phyloP scores from a whole-genome alignment of 345 rosid species.

The Aurinia saxatilis region DNA sequence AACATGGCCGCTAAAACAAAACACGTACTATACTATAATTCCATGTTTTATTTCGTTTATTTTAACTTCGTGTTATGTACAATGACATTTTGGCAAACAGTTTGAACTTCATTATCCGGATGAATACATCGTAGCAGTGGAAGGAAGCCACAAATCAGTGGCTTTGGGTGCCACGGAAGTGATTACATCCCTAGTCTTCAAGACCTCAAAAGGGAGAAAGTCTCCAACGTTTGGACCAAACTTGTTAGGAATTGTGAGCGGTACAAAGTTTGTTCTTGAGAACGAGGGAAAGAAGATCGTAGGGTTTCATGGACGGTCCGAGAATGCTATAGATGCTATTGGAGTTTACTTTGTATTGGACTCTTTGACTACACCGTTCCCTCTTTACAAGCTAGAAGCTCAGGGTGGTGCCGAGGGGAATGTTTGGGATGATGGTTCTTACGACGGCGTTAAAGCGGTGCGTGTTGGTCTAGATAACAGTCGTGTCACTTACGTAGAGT shows the following conservation, averaged over 20 bases:
- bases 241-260: not conserved
- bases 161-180: not conserved
- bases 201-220: slow-evolving; percentile 19
- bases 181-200: slow-evolving; percentile 9
- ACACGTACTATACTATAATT: too few species aligned
- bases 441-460: not conserved
- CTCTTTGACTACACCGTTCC: not conserved
- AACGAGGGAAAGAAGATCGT: slow-evolving; percentile 11
- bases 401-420: slow-evolving; percentile 12
- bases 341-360: slow-evolving; percentile 1
- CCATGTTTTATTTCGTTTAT: too few species aligned
- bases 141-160: slow-evolving; percentile 9
- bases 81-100: too few species aligned
- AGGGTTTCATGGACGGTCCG: slow-evolving; percentile 17
- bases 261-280: slow-evolving; percentile 12
- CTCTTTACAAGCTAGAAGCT: slow-evolving; percentile 15
- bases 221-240: slow-evolving; percentile 19
- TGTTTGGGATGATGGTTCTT: slow-evolving; percentile 23
- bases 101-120: slow-evolving; percentile 4
- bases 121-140: slow-evolving; percentile 17
- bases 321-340: slow-evolving; percentile 8
- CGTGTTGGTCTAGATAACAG: slow-evolving; percentile 1
- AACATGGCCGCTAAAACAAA: too few species aligned
- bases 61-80: too few species aligned
- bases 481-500: slow-evolving; percentile 18